phyloP scores from a whole-genome alignment of 140 eudicot species.

The Cichorium intybus region DNA sequence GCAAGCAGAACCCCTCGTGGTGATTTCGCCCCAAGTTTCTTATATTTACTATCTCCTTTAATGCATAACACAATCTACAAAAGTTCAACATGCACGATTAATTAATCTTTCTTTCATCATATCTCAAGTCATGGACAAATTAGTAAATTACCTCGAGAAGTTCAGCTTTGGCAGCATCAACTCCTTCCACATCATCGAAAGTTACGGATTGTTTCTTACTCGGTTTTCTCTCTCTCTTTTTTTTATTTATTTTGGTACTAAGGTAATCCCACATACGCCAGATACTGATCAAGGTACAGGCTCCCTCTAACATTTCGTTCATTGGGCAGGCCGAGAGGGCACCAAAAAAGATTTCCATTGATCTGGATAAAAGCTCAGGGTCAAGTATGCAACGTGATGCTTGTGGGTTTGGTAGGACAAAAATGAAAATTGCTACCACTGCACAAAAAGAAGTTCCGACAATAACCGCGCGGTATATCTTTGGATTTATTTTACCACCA shows the following conservation, averaged over 20 bases:
- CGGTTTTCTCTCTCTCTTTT: constrained; percentile 20
- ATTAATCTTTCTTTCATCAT: neutral
- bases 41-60: constrained; percentile 33
- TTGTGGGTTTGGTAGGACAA: neutral
- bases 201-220: constrained; percentile 6
- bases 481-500: too few relatives aligned
- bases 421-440: too few relatives aligned
- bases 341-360: neutral
- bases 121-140: neutral
- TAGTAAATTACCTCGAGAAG: constrained; percentile 20
- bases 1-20: constrained; percentile 43
- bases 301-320: neutral
- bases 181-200: constrained; percentile 27
- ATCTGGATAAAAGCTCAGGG: constrained; percentile 2
- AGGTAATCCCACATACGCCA: constrained; percentile 5
- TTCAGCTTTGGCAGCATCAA: constrained; percentile 28
- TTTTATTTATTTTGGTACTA: neutral
- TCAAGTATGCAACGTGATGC: constrained; percentile 24
- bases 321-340: neutral
- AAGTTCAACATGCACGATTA: neutral
- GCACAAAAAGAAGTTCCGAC: neutral
- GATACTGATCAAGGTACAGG: constrained; percentile 14
- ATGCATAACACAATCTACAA: constrained; percentile 33
- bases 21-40: constrained; percentile 38
- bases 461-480: too few relatives aligned